Conservation (phyloP, 768 basidiomycete genomes). For the Panaeolus cyanescens region DNA sequence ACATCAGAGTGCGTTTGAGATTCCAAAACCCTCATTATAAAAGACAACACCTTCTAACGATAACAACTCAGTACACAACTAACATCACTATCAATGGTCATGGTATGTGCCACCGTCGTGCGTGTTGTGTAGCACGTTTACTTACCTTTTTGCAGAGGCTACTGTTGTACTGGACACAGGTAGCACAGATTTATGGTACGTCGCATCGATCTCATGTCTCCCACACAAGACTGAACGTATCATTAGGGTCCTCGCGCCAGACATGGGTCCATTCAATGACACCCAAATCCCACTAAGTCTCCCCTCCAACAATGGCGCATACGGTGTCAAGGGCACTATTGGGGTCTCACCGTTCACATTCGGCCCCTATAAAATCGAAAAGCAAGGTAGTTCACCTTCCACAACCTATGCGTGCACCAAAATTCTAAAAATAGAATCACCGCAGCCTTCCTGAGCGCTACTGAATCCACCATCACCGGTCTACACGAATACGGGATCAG, state of each 20-base stretch:
- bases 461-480: conserved; percentile 12
- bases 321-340: conserved; percentile 35
- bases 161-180: conserved; percentile 39
- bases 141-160: conserved; percentile 17
- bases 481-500: conserved; percentile 25
- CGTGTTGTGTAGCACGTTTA: background rate
- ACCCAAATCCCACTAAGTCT: conserved; percentile 27
- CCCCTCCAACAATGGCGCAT: conserved; percentile 34
- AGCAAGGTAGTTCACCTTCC: conserved; percentile 10
- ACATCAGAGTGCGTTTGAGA: conserved; percentile 13
- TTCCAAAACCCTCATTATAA: background rate
- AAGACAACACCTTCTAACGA: background rate
- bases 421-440: background rate
- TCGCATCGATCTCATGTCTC: background rate
- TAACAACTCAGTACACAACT: conserved; percentile 25
- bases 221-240: background rate
- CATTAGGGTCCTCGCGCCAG: conserved; percentile 36
- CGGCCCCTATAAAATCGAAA: conserved; percentile 27
- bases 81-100: conserved; percentile 32
- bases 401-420: background rate
- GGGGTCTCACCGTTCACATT: conserved; percentile 31
- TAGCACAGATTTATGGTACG: conserved; percentile 38
- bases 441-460: conserved; percentile 32
- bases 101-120: conserved; percentile 5
- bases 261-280: conserved; percentile 34